A percentile compares a stretch with the other conserved stretches of the same genome.
Evolutionary conservation across 139 green algal genomes (phyloP).

Genomic region (Chlorella sp.): DNA sequence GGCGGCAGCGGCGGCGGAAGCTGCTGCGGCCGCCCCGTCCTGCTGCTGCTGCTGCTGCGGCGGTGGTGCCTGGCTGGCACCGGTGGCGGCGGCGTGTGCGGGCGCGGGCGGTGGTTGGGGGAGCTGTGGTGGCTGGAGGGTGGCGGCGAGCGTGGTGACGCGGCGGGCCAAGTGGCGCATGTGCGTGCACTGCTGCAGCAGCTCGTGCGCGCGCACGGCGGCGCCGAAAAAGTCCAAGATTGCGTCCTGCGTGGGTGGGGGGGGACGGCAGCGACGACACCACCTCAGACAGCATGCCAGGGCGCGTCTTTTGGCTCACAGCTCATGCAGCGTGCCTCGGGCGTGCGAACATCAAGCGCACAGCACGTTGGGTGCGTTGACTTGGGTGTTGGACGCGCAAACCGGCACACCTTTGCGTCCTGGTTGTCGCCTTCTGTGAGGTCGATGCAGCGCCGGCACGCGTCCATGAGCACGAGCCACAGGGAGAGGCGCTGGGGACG

Average conservation of each 20-base stretch:
- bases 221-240: constrained; percentile 90
- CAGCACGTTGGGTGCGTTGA: too few relatives aligned
- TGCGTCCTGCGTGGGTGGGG: constrained; percentile 46
- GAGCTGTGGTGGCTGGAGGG: too few relatives aligned
- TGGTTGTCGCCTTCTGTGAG: constrained; percentile 22
- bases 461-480: constrained; percentile 42
- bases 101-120: too few relatives aligned
- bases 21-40: not conserved
- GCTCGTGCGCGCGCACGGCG: constrained; percentile 71
- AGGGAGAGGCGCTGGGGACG: constrained; percentile 24
- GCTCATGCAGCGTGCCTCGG: too few relatives aligned
- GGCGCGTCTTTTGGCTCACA: not conserved
- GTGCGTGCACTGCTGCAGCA: constrained; percentile 42
- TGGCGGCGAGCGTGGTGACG: not conserved
- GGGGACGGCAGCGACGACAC: too few relatives aligned
- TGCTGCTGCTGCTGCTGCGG: too few relatives aligned
- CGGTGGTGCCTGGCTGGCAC: too few relatives aligned
- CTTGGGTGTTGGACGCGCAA: too few relatives aligned
- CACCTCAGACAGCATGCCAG: not conserved
- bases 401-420: constrained; percentile 39
- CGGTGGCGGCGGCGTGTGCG: too few relatives aligned
- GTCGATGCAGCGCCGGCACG: constrained; percentile 38
- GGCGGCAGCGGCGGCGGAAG: not conserved
- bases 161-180: constrained; percentile 50
- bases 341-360: too few relatives aligned